Base-by-base conservation (phyloP, 345 rosid species). In the Acer yangbiense region DNA sequence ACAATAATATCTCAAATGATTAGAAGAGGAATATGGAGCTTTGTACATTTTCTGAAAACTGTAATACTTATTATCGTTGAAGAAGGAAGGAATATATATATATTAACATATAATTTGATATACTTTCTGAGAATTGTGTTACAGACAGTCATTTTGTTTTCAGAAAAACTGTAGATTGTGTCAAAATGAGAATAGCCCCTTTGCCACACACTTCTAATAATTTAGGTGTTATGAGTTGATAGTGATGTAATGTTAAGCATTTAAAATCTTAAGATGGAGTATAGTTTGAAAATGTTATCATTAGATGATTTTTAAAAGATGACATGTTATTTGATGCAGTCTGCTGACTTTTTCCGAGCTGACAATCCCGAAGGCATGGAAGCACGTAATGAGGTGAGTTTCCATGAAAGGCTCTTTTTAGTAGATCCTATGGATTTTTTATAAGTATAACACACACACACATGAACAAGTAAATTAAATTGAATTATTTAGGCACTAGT, bases 311-410 rank as follows among this genome's bases (percentile, higher is more conserved):
- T 63, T 57, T 81, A 76, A 78, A 70, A n/a, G 63, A 65, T 62
- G 71, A 65, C 70, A 43, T 64, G 74, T 84, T 65, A 46, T 70
- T 76, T 82, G 70, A 69, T 87, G 87, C 91, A 97, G 99, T 57
- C 85, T 81, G 99, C 99, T 85, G 99, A 97, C 82, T 97, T 97
- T 85, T 97, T 97, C 76, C 93, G 98, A 78, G 94, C 85, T 75
- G 99, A 97, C 86, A 97, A 97, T 83, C 92, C 95, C 39, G 99
- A 97, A 86, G 99, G 99, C 69, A 80, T 94, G 82, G 99, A 94
- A 83, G 99, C 99, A 72, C 93, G 99, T 13, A 97, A 92, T 76
- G 99, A 97, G 98, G 99, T 94, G 83, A 85, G 57, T 78, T 20
- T 82, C 71, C 17, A 4, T 44, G 52, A 67, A 77, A 50, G n/a